A percentile compares a stretch with the other conserved stretches of the same genome.
phyloP scores from a whole-genome alignment of 768 basidiomycete genomes.

The Collybia sp. region DNA sequence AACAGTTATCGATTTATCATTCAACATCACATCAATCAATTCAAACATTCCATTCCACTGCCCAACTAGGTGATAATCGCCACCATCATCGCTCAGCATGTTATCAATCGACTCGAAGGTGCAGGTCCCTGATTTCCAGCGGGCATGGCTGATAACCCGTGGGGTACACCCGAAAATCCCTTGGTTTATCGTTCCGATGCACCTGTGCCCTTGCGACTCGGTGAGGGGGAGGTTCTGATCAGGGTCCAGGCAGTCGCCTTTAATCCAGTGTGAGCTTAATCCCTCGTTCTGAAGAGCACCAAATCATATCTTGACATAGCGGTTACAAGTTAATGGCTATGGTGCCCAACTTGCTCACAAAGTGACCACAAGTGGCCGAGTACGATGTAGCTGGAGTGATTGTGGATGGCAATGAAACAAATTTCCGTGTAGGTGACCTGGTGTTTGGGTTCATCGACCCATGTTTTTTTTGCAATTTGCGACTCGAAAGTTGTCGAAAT shows the following conservation, averaged over 20 bases:
- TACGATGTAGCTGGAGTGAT: constrained; percentile 63
- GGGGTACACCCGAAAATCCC: constrained; percentile 25
- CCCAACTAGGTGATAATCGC: too few relatives aligned
- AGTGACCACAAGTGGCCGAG: constrained; percentile 51
- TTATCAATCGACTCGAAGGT: too few relatives aligned
- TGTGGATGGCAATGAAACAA: constrained; percentile 46
- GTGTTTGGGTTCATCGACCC: constrained; percentile 55
- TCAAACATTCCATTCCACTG: too few relatives aligned
- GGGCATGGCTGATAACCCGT: constrained; percentile 32
- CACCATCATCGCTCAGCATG: too few relatives aligned
- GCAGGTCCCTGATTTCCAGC: constrained; percentile 27
- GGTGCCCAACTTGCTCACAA: constrained; percentile 40
- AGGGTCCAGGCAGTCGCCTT: constrained; percentile 44
- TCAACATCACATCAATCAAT: too few relatives aligned
- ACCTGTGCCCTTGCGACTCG: constrained; percentile 30
- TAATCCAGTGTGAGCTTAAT: constrained; percentile 55
- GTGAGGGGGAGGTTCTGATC: constrained; percentile 27
- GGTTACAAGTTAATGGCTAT: constrained; percentile 54
- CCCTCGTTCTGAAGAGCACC: neutral
- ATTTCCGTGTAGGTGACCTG: constrained; percentile 53
- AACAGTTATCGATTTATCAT: too few relatives aligned
- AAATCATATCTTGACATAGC: constrained; percentile 33
- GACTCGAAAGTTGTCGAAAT: too few relatives aligned
- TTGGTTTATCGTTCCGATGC: constrained; percentile 27
- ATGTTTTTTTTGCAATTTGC: constrained; percentile 15